phyloP scores from a whole-genome alignment of 1,284 basidiomycete genomes.

The Ceratobasidium papillatum region DNA sequence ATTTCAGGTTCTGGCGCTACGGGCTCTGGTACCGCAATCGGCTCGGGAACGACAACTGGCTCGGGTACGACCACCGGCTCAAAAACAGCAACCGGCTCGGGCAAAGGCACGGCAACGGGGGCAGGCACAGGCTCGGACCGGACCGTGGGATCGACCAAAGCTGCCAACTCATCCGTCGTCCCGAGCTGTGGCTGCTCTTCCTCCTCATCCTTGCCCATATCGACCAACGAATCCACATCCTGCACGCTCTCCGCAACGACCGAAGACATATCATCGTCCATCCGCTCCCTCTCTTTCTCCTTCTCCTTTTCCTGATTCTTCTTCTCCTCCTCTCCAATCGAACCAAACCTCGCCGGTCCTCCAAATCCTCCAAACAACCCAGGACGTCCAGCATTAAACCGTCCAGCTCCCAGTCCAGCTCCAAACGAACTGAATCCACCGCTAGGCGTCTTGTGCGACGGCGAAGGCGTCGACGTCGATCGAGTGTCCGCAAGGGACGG shows the following conservation, averaged over 20 bases:
- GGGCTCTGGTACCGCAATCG: neutral
- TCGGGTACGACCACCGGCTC: neutral
- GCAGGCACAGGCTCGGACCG: neutral
- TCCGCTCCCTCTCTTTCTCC: neutral
- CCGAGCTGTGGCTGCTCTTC: neutral
- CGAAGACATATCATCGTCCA: conserved; percentile 23
- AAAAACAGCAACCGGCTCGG: neutral
- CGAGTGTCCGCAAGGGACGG: conserved; percentile 18
- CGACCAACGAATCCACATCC: conserved; percentile 29
- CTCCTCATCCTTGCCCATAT: neutral
- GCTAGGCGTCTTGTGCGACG: neutral
- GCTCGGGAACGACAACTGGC: neutral
- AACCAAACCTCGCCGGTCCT: neutral
- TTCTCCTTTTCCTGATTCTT: neutral
- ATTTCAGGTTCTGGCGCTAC: neutral
- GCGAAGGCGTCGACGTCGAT: neutral
- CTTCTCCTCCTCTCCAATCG: neutral
- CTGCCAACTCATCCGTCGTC: neutral
- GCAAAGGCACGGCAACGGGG: neutral
- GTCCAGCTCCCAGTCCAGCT: neutral
- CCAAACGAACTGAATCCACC: neutral
- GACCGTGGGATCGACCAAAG: neutral
- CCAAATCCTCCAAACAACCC: neutral
- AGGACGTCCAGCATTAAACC: neutral
- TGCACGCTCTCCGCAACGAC: neutral